Percentiles rank a stretch among this genome's conserved stretches.
These are phyloP conservation scores for Leishmania arabica DNA, from an alignment of 208 protist genomes.

Conservation along the genomic window DNA sequence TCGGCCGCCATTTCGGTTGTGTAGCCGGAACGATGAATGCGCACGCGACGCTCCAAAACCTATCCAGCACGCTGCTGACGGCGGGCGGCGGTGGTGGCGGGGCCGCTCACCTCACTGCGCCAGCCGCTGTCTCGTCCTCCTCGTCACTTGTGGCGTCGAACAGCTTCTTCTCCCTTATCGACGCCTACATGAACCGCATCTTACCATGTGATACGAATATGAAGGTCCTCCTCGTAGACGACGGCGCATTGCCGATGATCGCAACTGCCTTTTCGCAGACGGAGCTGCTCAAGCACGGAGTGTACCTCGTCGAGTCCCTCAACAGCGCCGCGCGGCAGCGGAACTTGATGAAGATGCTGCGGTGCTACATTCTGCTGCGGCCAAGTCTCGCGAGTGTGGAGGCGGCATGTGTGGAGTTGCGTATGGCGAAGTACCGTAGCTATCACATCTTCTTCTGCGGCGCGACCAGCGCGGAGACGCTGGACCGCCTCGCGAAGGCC, in stretches of 20 bases:
- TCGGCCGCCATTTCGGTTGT: neutral
- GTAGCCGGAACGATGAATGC: conserved; percentile 13
- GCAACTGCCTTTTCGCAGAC: conserved; percentile 95
- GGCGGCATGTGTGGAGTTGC: conserved; percentile 87
- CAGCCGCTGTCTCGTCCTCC: conserved; percentile 8
- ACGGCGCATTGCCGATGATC: conserved; percentile 93
- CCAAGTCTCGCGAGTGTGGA: conserved; percentile 92
- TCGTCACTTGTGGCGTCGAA: conserved; percentile 14
- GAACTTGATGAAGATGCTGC: conserved; percentile 93
- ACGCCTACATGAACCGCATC: conserved; percentile 66
- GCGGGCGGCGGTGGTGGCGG: conserved; percentile 2
- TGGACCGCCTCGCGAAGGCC: conserved; percentile 94
- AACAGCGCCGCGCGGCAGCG: conserved; percentile 54
- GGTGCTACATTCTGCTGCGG: conserved; percentile 91
- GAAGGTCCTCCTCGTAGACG: conserved; percentile 97
- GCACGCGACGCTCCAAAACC: conserved; percentile 25
- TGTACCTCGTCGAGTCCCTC: conserved; percentile 96
- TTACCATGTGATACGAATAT: conserved; percentile 75
- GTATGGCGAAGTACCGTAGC: conserved; percentile 79
- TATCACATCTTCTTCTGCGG: conserved; percentile 94
- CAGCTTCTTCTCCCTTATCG: conserved; percentile 54
- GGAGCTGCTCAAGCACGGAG: conserved; percentile 94
- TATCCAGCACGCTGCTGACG: conserved; percentile 26
- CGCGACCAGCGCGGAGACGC: conserved; percentile 51
- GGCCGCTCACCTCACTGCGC: neutral